Base-by-base conservation (phyloP, 106 monocot species). In the Agapanthus africanus region DNA sequence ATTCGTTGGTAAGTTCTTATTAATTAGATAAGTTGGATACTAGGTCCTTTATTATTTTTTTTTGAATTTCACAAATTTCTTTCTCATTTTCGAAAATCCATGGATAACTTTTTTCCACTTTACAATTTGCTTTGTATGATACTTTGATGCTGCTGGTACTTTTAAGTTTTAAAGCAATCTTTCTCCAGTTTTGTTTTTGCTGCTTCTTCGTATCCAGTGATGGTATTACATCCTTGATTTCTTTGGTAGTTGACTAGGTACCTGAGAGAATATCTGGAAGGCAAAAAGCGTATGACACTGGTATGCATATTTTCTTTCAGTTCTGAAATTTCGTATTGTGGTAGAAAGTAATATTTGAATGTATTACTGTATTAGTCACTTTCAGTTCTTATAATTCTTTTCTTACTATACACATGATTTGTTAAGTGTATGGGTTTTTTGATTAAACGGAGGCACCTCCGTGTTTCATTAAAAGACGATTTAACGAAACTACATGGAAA, bases 201-300 rank as follows among this genome's bases (percentile, higher is more conserved):
- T 56, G 28, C 0, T n/a, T 50, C 50, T 50, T 50, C 44, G 19
- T 50, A 2, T 50, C 10, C 50, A 4, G 21, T 18, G 36, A 35
- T 40, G 15, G 37, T 59, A 27, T 21, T 61, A 41, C 31, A 18
- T 23, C 26, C 32, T 50, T 63, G 50, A 22, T 36, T 50, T 67
- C n/a, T 68, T 69, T 57, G 32, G 46, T 63, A 93, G 93, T 80
- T 93, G 79, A 93, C 93, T 61, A 86, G 83, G 78, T 87, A 86
- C 56, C 66, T 93, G 32, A 89, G 70, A 71, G 86, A 86, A 37
- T 90, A 81, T 76, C 52, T 86, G 75, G 86, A 86, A 75, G 90
- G 86, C 18, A 83, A 76, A 70, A 83, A 81, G 52, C 71, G 73
- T 42, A 90, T 86, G 86, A 81, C 86, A 67, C 59, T 89, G 89